A percentile compares a stretch with the other conserved stretches of the same genome.
These are phyloP conservation scores for Populus ilicifolia DNA, from an alignment of 345 rosid genomes.

Conservation along the genomic window DNA sequence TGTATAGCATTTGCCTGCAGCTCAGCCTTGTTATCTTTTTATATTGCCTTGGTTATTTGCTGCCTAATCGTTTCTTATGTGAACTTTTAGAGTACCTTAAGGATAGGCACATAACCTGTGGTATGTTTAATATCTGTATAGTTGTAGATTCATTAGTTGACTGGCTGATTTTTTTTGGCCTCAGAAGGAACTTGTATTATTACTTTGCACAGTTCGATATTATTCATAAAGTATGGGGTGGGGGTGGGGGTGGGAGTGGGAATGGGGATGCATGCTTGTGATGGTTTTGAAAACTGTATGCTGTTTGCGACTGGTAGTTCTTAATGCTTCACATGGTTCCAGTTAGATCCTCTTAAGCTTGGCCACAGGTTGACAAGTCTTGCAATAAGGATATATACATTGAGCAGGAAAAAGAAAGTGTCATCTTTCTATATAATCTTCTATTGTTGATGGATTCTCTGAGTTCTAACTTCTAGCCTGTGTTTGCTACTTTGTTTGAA, in stretches of 20 bases:
- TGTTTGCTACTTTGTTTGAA: conserved; percentile 22
- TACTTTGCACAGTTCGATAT: not conserved
- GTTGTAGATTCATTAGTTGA: not conserved
- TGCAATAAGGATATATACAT: not conserved
- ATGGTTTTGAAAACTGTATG: not conserved
- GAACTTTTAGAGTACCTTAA: not conserved
- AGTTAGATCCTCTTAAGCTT: not conserved
- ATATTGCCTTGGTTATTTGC: not conserved
- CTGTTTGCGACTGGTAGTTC: not conserved
- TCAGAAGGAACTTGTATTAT: not conserved
- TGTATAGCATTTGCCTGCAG: not conserved
- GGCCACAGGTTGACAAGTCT: not conserved
- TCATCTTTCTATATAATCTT: not conserved
- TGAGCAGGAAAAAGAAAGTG: not conserved
- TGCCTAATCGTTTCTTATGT: not conserved
- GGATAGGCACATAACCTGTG: not conserved
- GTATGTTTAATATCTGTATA: not conserved
- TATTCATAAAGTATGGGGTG: not conserved
- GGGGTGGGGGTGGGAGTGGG: too few relatives aligned
- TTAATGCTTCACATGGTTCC: not conserved
- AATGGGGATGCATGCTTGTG: not conserved
- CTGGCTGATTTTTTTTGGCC: not conserved
- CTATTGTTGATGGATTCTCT: not conserved
- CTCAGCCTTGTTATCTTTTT: not conserved
- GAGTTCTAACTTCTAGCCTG: conserved; percentile 7